These are phyloP conservation scores for Fusarium virguliforme DNA, from an alignment of 2,329 filamentous ascomycete species.

Conservation along the genomic window DNA sequence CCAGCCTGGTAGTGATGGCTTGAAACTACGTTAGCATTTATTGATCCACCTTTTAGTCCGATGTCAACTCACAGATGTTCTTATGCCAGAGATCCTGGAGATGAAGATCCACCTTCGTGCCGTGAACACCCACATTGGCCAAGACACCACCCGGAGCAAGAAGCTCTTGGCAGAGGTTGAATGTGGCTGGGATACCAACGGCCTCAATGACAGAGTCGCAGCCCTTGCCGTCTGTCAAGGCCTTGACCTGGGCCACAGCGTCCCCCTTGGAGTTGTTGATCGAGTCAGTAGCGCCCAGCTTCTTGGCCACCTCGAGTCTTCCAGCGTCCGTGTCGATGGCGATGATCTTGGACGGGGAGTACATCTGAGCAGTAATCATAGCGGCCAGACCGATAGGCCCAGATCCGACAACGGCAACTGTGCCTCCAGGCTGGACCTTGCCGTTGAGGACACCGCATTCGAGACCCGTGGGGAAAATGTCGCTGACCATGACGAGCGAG, in stretches of 20 bases:
- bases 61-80: conserved; percentile 64
- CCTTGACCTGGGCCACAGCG: conserved; percentile 58
- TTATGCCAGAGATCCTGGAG: conserved; percentile 69
- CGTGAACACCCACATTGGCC: conserved; percentile 73
- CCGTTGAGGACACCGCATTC: conserved; percentile 70
- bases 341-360: conserved; percentile 67
- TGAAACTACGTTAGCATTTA: neutral
- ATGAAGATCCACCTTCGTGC: conserved; percentile 66
- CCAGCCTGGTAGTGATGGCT: conserved; percentile 64
- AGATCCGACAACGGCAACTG: conserved; percentile 69
- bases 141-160: conserved; percentile 69
- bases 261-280: conserved; percentile 59
- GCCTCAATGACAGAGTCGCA: conserved; percentile 73
- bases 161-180: conserved; percentile 68
- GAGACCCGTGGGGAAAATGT: conserved; percentile 71
- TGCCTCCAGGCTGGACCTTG: conserved; percentile 66
- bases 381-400: conserved; percentile 71
- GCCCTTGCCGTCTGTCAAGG: conserved; percentile 66
- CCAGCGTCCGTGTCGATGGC: conserved; percentile 67
- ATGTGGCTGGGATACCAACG: conserved; percentile 69
- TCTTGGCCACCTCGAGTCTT: conserved; percentile 63
- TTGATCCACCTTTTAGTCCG: too few species aligned
- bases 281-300: conserved; percentile 65
- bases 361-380: conserved; percentile 69
- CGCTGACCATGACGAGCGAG: conserved; percentile 66